Conservation (phyloP, 495 filamentous ascomycete genomes). For the Staphylotrichum tortipilum region DNA sequence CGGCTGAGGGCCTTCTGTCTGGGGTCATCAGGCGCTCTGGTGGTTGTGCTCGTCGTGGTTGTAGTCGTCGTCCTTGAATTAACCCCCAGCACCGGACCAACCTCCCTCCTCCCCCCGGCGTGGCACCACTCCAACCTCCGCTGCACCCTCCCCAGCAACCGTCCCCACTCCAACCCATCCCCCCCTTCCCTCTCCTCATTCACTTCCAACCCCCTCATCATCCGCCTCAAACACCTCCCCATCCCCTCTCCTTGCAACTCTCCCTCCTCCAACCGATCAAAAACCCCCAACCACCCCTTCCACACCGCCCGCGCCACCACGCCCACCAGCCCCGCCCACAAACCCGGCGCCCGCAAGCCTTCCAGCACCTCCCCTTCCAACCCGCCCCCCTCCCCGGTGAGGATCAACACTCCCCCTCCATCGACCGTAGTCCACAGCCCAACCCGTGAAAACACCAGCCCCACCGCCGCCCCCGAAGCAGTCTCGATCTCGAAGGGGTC, state of each 20-base stretch:
- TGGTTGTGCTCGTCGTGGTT: no score
- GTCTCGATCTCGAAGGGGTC: no score
- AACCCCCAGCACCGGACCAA: no score
- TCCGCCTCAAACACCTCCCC: slow-evolving; percentile 19
- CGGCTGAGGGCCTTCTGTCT: neutral
- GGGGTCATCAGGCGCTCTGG: neutral
- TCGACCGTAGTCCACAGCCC: slow-evolving; percentile 7
- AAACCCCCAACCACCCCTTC: slow-evolving; percentile 29
- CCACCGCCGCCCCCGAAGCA: no score
- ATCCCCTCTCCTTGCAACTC: slow-evolving; percentile 3
- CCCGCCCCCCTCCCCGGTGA: neutral
- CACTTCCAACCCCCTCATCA: slow-evolving; percentile 26
- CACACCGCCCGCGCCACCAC: slow-evolving; percentile 22
- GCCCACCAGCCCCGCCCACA: neutral
- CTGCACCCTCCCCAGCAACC: slow-evolving; percentile 21
- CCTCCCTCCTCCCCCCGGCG: neutral
- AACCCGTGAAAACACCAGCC: slow-evolving; percentile 18
- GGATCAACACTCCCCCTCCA: neutral
- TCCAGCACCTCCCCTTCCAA: slow-evolving; percentile 5
- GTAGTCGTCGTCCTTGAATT: no score
- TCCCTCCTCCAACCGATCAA: no score
- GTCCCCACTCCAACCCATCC: slow-evolving; percentile 19
- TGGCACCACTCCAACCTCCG: slow-evolving; percentile 15
- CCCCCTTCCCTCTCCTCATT: slow-evolving; percentile 15
- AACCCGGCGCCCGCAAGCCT: slow-evolving; percentile 20